Percentiles rank a stretch among this genome's conserved stretches.
Evolutionary conservation across 495 filamentous ascomycete genomes (phyloP).

Genomic region (Ramalina peruviana): DNA sequence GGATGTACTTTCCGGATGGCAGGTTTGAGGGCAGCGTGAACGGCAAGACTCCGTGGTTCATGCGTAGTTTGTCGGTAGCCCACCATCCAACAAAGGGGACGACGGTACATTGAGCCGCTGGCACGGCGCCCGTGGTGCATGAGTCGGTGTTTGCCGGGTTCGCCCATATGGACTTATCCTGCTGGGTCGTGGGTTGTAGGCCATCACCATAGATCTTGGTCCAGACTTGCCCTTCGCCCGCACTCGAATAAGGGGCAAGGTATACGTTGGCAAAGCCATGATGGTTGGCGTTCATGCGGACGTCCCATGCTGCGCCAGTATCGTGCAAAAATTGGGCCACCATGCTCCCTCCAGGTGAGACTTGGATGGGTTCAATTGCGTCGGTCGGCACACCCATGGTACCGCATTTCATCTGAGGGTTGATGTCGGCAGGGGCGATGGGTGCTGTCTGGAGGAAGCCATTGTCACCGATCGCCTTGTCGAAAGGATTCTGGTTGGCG

Average conservation of each 20-base stretch:
- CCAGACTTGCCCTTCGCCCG: not conserved
- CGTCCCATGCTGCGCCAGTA: not conserved
- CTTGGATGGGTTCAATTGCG: not conserved
- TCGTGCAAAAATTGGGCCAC: not conserved
- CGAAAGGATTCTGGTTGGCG: not conserved
- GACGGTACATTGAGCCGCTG: not conserved
- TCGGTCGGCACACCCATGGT: not conserved
- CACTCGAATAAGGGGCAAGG: not conserved
- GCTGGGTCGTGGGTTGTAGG: not conserved
- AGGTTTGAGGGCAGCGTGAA: not conserved
- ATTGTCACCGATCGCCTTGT: not conserved
- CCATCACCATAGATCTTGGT: not conserved
- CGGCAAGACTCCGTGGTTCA: not conserved
- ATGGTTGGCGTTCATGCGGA: not conserved
- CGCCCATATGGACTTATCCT: not conserved
- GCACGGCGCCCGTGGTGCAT: not conserved
- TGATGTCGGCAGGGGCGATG: not conserved
- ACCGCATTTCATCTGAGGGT: not conserved
- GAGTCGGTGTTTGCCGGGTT: not conserved
- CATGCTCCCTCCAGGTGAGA: not conserved
- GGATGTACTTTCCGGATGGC: not conserved
- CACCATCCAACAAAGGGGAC: not conserved
- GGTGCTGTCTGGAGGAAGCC: not conserved
- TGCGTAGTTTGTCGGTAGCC: not conserved
- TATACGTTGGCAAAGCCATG: not conserved